Evolutionary conservation across 2,329 filamentous ascomycete genomes (phyloP), one percentile per base, ranked within the genome.

Genomic region (Claviceps humidiphila): DNA sequence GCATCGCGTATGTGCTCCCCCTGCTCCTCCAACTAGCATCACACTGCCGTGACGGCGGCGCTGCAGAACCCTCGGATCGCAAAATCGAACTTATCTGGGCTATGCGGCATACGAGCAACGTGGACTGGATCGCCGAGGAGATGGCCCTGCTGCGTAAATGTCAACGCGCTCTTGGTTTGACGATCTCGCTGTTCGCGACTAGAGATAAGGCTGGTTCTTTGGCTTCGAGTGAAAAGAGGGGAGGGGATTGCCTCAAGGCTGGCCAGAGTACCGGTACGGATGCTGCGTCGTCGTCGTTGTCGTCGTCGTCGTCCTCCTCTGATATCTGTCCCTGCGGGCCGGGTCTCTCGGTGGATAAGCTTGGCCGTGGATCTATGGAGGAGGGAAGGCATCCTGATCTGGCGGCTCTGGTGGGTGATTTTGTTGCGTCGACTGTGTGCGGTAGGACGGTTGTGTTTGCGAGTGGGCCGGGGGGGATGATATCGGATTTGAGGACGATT

Each of bases 81-180:
- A 73, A 69, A 54, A 62, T 85, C 2, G 76, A 82, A 58, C 74
- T 87, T n/a, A 68, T 85, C 52, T 87, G 83, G 83, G 75, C 77
- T 1, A 70, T 86, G 40, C 72, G 81, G 14, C 73, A 75, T 42
- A 67, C 67, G 6, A 61, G 64, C 6, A 77, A 85, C 55, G 63
- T 78, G 16, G 67, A 71, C 20, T 87, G 83, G 81, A 68, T 85
- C 9, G 64, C 67, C 26, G 60, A 68, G 5, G 83, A 87, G 61
- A 65, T 86, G 11, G 68, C 73, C 2, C 56, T 70, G 6, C 65
- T 85, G 9, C 66, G 66, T 4, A 66, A 67, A 43, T 55, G 57
- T 8, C 57, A 58, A 43, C 60, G 61, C 7, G 68, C 68, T 3
- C 66, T 70, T 49, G 63, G 70, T 4, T 67, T 85, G 49, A 69